Conservation (phyloP, 495 filamentous ascomycete genomes). For the Hypoxylon subgilvum region DNA sequence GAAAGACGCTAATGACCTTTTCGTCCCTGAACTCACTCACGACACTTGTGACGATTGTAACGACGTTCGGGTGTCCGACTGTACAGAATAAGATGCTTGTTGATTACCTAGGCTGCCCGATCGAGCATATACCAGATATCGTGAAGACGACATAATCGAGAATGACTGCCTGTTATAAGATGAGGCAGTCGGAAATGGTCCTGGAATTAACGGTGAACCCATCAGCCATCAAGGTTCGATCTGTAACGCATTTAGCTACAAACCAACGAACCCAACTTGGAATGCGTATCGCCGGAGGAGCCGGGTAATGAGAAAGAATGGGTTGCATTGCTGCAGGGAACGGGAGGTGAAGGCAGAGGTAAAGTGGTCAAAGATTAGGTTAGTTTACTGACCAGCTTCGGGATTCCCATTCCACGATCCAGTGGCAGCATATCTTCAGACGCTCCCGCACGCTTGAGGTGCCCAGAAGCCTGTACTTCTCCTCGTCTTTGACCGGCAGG, state of each 20-base stretch:
- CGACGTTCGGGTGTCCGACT: too few relatives aligned
- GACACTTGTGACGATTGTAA: not conserved
- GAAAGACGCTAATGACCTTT: not conserved
- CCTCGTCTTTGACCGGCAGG: slow-evolving; percentile 73
- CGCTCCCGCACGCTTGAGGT: slow-evolving; percentile 78
- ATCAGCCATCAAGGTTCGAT: slow-evolving; percentile 26
- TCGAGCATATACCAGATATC: not conserved
- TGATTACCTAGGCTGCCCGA: too few relatives aligned
- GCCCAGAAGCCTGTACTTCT: slow-evolving; percentile 76
- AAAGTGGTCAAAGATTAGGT: too few relatives aligned
- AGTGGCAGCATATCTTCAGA: slow-evolving; percentile 76
- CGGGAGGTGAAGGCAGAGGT: not conserved
- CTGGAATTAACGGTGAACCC: slow-evolving; percentile 20
- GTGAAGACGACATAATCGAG: not conserved
- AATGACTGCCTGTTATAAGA: slow-evolving; percentile 24
- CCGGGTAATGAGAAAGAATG: too few relatives aligned
- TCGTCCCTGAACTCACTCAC: too few relatives aligned
- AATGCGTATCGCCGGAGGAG: too few relatives aligned
- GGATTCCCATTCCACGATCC: slow-evolving; percentile 75
- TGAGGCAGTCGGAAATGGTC: slow-evolving; percentile 38
- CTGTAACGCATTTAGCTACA: slow-evolving; percentile 12
- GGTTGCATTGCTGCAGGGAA: not conserved
- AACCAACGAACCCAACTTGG: not conserved
- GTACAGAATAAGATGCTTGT: not conserved
- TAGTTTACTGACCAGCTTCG: slow-evolving; percentile 69